phyloP scores from a whole-genome alignment of 2,329 filamentous ascomycete species.

The Lecanicillium sp. region DNA sequence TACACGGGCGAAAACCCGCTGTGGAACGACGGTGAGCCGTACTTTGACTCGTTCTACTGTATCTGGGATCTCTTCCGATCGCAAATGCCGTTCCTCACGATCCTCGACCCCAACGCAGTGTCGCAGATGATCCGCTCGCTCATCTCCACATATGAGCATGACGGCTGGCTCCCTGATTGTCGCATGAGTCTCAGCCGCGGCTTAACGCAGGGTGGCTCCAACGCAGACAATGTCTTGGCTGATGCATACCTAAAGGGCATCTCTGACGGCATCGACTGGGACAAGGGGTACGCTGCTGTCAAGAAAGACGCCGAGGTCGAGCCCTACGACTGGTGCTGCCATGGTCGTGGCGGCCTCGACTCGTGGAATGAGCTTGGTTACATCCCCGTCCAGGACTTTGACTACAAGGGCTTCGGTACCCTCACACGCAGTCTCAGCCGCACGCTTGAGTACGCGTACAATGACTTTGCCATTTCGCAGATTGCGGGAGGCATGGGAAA shows the following conservation, averaged over 20 bases:
- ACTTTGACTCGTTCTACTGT: conserved; percentile 72
- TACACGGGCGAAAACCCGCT: conserved; percentile 68
- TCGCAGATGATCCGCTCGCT: conserved; percentile 63
- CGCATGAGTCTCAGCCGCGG: conserved; percentile 72
- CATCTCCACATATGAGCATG: conserved; percentile 63
- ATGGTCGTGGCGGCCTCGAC: conserved; percentile 63
- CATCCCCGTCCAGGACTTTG: conserved; percentile 64
- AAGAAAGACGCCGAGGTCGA: conserved; percentile 67
- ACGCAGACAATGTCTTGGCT: conserved; percentile 62
- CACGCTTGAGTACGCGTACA: conserved; percentile 72
- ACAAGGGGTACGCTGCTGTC: conserved; percentile 62
- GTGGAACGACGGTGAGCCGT: conserved; percentile 61
- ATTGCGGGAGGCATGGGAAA: conserved; percentile 54
- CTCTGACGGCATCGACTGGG: conserved; percentile 56
- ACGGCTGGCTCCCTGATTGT: conserved; percentile 69
- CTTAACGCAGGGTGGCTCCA: conserved; percentile 68
- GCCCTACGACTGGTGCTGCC: conserved; percentile 62
- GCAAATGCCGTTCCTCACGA: conserved; percentile 62
- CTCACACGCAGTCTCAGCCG: conserved; percentile 66
- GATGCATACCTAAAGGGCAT: conserved; percentile 65
- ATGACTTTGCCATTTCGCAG: conserved; percentile 64
- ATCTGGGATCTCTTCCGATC: conserved; percentile 69
- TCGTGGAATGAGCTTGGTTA: conserved; percentile 69
- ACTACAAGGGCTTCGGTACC: conserved; percentile 59
- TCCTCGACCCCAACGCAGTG: conserved; percentile 59